Conservation (phyloP, 768 basidiomycete species). For the Candolleomyces efflorescens region DNA sequence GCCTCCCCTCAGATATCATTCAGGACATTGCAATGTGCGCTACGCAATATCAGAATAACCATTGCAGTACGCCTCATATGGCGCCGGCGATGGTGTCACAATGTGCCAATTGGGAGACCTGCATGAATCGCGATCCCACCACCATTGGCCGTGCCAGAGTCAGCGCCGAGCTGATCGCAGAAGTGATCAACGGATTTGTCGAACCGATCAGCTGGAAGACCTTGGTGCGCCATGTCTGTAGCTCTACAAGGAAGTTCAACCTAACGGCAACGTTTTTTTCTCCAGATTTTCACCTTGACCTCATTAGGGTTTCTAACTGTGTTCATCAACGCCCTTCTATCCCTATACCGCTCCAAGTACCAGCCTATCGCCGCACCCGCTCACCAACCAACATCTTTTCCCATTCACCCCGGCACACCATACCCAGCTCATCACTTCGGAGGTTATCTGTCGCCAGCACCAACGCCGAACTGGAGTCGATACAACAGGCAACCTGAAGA, state of each 20-base stretch:
- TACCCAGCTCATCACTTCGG: constrained; percentile 43
- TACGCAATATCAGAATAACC: constrained; percentile 73
- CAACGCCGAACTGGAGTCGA: constrained; percentile 44
- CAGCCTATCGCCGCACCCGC: constrained; percentile 36
- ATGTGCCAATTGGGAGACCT: constrained; percentile 88
- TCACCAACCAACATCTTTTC: constrained; percentile 35
- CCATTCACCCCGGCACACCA: constrained; percentile 32
- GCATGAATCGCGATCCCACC: constrained; percentile 93
- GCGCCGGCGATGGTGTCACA: constrained; percentile 80
- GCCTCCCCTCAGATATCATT: constrained; percentile 63
- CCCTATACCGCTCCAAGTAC: constrained; percentile 69
- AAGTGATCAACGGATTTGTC: constrained; percentile 94
- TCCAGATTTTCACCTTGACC: constrained; percentile 67
- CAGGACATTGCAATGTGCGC: constrained; percentile 91
- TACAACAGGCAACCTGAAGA: constrained; percentile 35
- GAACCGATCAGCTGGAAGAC: constrained; percentile 99
- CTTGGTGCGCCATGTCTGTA: constrained; percentile 55
- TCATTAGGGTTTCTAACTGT: constrained; percentile 74
- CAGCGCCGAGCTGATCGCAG: constrained; percentile 91
- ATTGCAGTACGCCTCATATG: constrained; percentile 69
- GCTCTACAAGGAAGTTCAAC: background rate
- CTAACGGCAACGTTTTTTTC: constrained; percentile 10
- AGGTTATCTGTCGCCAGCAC: constrained; percentile 46
- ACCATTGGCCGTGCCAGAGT: constrained; percentile 86
- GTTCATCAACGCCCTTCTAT: constrained; percentile 77